phyloP scores from a whole-genome alignment of 192 early-diverging fungal genomes.

The Entomortierella parvispora region DNA sequence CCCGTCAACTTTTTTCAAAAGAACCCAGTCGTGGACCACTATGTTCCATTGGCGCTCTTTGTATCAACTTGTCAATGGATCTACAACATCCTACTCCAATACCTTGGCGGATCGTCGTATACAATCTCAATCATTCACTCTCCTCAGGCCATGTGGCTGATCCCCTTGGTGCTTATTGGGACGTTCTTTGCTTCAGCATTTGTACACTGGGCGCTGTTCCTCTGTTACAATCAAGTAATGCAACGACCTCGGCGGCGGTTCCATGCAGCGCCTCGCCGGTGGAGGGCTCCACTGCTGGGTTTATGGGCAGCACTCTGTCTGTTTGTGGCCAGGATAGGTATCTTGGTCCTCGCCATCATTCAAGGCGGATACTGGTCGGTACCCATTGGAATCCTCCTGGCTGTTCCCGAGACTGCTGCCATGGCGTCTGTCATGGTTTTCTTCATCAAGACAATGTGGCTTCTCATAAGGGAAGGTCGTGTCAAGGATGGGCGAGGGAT shows the following conservation, averaged over 20 bases:
- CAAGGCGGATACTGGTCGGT: slow-evolving; percentile 39
- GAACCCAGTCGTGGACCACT: slow-evolving; percentile 48
- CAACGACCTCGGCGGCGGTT: slow-evolving; percentile 15
- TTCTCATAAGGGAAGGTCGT: not conserved
- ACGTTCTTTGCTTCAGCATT: slow-evolving; percentile 43
- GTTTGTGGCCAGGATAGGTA: slow-evolving; percentile 13
- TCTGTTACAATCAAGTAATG: slow-evolving; percentile 50
- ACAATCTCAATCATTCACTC: slow-evolving; percentile 29
- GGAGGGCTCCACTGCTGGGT: slow-evolving; percentile 43
- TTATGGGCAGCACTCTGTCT: slow-evolving; percentile 40
- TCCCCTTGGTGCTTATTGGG: slow-evolving; percentile 43
- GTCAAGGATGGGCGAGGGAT: slow-evolving; percentile 4
- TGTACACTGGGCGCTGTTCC: slow-evolving; percentile 44
- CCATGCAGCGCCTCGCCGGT: slow-evolving; percentile 7
- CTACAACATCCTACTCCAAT: slow-evolving; percentile 44
- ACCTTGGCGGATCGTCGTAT: slow-evolving; percentile 31
- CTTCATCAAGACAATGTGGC: slow-evolving; percentile 47
- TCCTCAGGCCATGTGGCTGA: slow-evolving; percentile 38
- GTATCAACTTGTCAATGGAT: slow-evolving; percentile 53
- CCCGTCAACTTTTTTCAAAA: slow-evolving; percentile 54
- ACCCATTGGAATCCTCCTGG: slow-evolving; percentile 37
- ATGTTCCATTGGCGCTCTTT: slow-evolving; percentile 46
- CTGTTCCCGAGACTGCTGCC: slow-evolving; percentile 38
- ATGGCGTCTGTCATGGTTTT: slow-evolving; percentile 31
- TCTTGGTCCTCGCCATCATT: slow-evolving; percentile 17